Percentiles rank a stretch among this genome's conserved stretches.
phyloP scores from a whole-genome alignment of 1,139 yeast genomes.

The Debaryomycetaceae sp. region DNA sequence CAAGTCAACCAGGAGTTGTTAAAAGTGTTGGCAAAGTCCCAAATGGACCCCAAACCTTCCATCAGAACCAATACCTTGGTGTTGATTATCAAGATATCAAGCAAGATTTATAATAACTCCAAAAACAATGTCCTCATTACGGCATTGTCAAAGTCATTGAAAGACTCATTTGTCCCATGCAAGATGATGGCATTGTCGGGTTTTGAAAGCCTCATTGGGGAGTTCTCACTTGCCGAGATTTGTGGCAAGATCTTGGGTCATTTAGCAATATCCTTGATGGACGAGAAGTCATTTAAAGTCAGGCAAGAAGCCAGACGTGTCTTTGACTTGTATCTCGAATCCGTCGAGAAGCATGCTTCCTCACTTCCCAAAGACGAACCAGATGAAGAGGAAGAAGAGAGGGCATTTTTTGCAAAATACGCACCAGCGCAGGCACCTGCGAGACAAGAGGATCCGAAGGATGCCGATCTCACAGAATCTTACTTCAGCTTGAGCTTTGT shows the following conservation, averaged over 20 bases:
- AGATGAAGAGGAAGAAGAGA: conserved; percentile 26
- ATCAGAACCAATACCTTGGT: conserved; percentile 84
- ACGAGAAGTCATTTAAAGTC: conserved; percentile 59
- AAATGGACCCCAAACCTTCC: conserved; percentile 77
- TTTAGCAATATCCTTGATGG: conserved; percentile 79
- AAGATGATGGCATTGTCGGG: conserved; percentile 78
- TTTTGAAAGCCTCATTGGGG: conserved; percentile 57
- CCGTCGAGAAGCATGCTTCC: conserved; percentile 61
- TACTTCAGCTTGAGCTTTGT: conserved; percentile 6
- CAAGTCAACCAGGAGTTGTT: conserved; percentile 84
- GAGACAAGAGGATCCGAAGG: conserved; percentile 4
- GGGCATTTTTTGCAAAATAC: conserved; percentile 30
- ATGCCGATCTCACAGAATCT: conserved; percentile 4
- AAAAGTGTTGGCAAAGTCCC: conserved; percentile 80
- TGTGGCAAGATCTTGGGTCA: conserved; percentile 83
- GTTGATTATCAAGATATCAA: conserved; percentile 68
- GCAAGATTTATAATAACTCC: conserved; percentile 53
- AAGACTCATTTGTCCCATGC: conserved; percentile 76
- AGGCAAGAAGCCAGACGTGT: conserved; percentile 67
- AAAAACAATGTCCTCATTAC: conserved; percentile 75
- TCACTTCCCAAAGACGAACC: conserved; percentile 47
- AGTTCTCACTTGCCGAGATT: conserved; percentile 70
- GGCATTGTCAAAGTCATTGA: conserved; percentile 78
- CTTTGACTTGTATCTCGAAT: conserved; percentile 59
- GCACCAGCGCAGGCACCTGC: conserved; percentile 16